These are phyloP conservation scores for Solanum pinnatisectum DNA, from an alignment of 257 asterid genomes.

Conservation along the genomic window DNA sequence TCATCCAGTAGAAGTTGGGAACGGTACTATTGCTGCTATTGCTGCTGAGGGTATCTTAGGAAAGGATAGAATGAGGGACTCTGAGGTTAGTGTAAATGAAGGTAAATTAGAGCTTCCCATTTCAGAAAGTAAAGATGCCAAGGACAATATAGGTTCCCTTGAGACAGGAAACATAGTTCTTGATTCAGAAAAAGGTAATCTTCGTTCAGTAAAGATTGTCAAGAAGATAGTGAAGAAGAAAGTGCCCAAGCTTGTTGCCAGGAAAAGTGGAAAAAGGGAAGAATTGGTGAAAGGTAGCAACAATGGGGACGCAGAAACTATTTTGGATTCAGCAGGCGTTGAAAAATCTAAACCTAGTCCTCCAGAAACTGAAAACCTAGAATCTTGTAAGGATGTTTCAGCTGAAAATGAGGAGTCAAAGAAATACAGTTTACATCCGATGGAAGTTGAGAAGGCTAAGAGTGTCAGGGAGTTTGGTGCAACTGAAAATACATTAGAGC, in stretches of 20 bases:
- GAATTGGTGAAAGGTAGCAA: conserved; percentile 5
- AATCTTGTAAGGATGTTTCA: conserved; percentile 7
- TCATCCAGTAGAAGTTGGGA: conserved; percentile 10
- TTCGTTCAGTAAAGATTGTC: conserved; percentile 26
- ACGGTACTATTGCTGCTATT: no score
- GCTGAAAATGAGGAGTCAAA: conserved; percentile 3
- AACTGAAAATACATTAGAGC: background rate
- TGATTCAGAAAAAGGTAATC: background rate
- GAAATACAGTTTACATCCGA: background rate
- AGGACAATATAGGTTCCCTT: background rate
- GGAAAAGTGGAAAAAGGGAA: conserved; percentile 3
- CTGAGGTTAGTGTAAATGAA: background rate
- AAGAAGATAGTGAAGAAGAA: conserved; percentile 58
- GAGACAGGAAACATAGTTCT: background rate
- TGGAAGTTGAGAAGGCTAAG: conserved; percentile 10
- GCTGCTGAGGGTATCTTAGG: background rate
- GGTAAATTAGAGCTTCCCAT: background rate
- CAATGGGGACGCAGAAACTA: background rate
- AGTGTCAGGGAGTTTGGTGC: background rate
- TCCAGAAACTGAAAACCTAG: background rate
- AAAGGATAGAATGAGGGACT: background rate
- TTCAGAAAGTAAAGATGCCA: conserved; percentile 1
- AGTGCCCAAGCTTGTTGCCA: conserved; percentile 41
- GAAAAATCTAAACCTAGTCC: background rate
- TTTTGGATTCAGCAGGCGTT: background rate